phyloP scores from a whole-genome alignment of 2,329 filamentous ascomycete genomes.

The Scedosporium aurantiacum region DNA sequence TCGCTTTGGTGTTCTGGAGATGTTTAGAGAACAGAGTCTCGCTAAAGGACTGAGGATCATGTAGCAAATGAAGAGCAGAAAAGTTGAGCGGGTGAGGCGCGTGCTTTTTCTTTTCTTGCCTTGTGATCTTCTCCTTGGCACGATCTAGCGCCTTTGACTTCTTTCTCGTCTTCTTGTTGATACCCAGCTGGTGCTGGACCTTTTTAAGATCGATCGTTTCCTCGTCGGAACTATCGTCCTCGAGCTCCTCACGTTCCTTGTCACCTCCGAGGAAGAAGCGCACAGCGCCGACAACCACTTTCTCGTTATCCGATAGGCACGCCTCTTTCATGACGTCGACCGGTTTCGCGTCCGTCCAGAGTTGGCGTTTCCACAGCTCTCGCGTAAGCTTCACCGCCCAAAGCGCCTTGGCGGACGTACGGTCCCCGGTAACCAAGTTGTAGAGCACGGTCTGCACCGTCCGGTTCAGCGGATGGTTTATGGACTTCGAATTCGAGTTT shows the following conservation, averaged over 20 bases:
- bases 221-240: constrained; percentile 80
- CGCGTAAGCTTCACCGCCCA: constrained; percentile 95
- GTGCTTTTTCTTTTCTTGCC: constrained; percentile 76
- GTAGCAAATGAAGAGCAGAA: constrained; percentile 83
- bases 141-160: constrained; percentile 66
- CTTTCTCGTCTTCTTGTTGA: constrained; percentile 97
- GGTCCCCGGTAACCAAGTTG: constrained; percentile 80
- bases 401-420: constrained; percentile 71
- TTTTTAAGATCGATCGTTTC: constrained; percentile 68
- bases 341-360: constrained; percentile 89
- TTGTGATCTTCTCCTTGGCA: constrained; percentile 73
- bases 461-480: constrained; percentile 85
- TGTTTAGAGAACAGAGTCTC: constrained; percentile 87
- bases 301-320: constrained; percentile 78
- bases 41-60: constrained; percentile 89
- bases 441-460: constrained; percentile 89
- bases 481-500: constrained; percentile 74
- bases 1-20: constrained; percentile 74
- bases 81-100: constrained; percentile 87
- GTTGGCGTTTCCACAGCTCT: constrained; percentile 91
- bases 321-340: constrained; percentile 99
- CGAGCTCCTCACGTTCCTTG: constrained; percentile 85
- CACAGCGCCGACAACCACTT: constrained; percentile 77
- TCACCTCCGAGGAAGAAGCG: constrained; percentile 94
- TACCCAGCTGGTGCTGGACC: constrained; percentile 72